Evolutionary conservation across 2,329 filamentous ascomycete genomes (phyloP), one percentile per base, ranked within the genome.

Genomic region (Rutstroemia sp.): DNA sequence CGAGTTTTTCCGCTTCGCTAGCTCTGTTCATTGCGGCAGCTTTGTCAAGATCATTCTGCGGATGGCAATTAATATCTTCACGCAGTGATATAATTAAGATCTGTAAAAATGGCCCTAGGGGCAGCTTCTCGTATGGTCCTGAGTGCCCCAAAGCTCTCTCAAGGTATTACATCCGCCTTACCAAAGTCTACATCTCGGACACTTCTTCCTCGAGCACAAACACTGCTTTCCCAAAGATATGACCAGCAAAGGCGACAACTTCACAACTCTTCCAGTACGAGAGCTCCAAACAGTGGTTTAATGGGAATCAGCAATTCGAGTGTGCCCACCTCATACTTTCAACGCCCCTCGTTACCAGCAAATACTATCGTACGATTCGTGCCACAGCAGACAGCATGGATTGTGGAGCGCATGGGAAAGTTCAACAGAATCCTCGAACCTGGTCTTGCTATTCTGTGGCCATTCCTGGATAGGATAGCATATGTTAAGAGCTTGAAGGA

Each of bases 331-430:
- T 84, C 87, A n/a, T 95, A 95, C 74, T 95, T 95, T 73, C 86
- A 88, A 69, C 81, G 81, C 61, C 76, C 79, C 12, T 77, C 80
- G 21, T 79, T 96, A 52, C 94, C 94, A 27, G 89, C 92, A 64
- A 99, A 99, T 75, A 99, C 94, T 4, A 78, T 99, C 61, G 78
- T 99, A 66, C 89, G 92, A 59, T 99, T 97, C 73, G 94, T 99
- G 44, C 94, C 94, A n/a, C 94, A 99, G 75, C 94, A 99, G 77
- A 97, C 92, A 66, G 94, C 94, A 72, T 99, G 94, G 94, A 92
- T 99, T 58, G 94, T 99, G 57, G 94, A 99, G 81, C 92, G 94
- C 69, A 99, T 99, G 94, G 94, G 94, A 67, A 94, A 92, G 74
- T 99, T 96, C 77, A 87, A 89, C 75, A 83, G 92, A 59, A 96